A percentile compares a stretch with the other conserved stretches of the same genome.
Evolutionary conservation across 1,139 yeast genomes (phyloP).

Genomic region (Sugiyamaella paludigena): DNA sequence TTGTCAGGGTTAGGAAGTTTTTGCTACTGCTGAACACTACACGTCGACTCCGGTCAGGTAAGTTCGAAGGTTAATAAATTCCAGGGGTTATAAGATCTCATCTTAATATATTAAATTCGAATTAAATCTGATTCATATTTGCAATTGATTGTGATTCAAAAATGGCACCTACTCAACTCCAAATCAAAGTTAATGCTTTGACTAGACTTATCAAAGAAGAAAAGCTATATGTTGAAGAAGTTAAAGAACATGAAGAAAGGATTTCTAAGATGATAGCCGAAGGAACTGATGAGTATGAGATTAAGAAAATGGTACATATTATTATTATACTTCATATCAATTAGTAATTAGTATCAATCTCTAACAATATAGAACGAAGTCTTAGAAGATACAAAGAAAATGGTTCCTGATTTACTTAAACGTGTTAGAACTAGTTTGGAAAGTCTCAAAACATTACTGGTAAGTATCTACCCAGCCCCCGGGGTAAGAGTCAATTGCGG

Average conservation of each 20-base stretch:
- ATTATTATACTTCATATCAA: too few species aligned
- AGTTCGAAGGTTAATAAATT: too few species aligned
- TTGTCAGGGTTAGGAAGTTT: too few species aligned
- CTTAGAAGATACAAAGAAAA: conserved; percentile 62
- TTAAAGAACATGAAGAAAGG: conserved; percentile 53
- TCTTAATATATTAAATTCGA: too few species aligned
- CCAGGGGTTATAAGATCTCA: too few species aligned
- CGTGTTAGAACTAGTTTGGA: conserved; percentile 52
- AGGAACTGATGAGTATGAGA: conserved; percentile 63
- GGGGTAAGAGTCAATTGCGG: conserved; percentile 1
- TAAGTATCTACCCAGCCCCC: too few species aligned
- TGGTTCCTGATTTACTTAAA: conserved; percentile 60
- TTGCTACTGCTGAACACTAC: too few species aligned
- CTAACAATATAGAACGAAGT: conserved; percentile 43
- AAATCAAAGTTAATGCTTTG: conserved; percentile 74
- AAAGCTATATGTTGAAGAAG: conserved; percentile 60
- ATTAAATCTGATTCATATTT: too few species aligned
- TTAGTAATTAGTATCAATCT: too few species aligned
- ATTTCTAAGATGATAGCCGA: conserved; percentile 43
- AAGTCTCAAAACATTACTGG: conserved; percentile 45
- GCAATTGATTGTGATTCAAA: not conserved
- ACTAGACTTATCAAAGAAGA: conserved; percentile 74
- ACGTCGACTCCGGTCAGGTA: too few species aligned
- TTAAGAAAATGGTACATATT: conserved; percentile 53
- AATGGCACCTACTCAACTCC: conserved; percentile 76